A percentile compares a stretch with the other conserved stretches of the same genome.
These are phyloP conservation scores for Coemansia sp. DNA, from an alignment of 192 early-diverging fungal species.

Conservation along the genomic window DNA sequence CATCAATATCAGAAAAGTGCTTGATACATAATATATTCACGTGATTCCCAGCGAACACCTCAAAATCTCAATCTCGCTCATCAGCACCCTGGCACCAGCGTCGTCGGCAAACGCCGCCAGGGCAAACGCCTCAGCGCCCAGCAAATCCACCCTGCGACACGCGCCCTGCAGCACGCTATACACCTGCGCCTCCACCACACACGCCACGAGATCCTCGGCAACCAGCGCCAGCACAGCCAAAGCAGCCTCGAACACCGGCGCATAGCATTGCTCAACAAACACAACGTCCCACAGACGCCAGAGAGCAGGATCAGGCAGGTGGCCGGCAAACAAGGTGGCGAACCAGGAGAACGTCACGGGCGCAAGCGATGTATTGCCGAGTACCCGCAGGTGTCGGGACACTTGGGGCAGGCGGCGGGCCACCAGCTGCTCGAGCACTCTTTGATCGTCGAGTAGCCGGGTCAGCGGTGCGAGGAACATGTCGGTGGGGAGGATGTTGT, in stretches of 20 bases:
- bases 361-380: constrained; percentile 37
- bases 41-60: constrained; percentile 12
- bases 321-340: constrained; percentile 54
- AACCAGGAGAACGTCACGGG: constrained; percentile 60
- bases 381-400: constrained; percentile 37
- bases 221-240: constrained; percentile 52
- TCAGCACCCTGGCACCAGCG: constrained; percentile 8
- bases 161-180: constrained; percentile 55
- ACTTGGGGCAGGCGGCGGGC: constrained; percentile 52
- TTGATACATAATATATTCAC: not conserved
- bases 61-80: constrained; percentile 16
- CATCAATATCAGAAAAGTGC: constrained; percentile 1
- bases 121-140: constrained; percentile 49
- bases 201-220: constrained; percentile 47
- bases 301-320: constrained; percentile 45
- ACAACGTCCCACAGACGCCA: constrained; percentile 57
- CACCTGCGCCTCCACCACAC: constrained; percentile 41
- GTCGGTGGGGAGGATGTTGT: constrained; percentile 48
- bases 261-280: constrained; percentile 55
- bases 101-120: constrained; percentile 20
- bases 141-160: constrained; percentile 31
- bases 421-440: constrained; percentile 52
- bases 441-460: constrained; percentile 55
- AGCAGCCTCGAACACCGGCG: constrained; percentile 51
- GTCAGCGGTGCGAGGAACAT: constrained; percentile 55